Evolutionary conservation across 495 filamentous ascomycete genomes (phyloP).

Genomic region (Barbatosphaeria neglecta): DNA sequence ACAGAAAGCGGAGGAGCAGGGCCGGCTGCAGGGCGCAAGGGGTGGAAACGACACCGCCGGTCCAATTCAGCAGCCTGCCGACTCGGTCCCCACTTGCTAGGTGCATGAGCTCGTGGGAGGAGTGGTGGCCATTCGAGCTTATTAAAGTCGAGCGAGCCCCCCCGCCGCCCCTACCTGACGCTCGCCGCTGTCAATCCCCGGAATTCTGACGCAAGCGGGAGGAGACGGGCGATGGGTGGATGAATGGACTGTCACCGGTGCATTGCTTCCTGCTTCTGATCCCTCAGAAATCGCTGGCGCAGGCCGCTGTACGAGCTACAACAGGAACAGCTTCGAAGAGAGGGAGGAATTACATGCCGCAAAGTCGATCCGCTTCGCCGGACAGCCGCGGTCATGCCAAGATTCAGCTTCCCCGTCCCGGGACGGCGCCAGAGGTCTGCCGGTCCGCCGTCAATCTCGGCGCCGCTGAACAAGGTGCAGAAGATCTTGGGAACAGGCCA

Average conservation of each 20-base stretch:
- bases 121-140: neutral
- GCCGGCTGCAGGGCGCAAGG: neutral
- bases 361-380: neutral
- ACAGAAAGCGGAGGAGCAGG: too few relatives aligned
- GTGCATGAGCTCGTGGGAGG: neutral
- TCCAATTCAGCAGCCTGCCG: neutral
- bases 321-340: neutral
- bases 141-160: neutral
- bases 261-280: too few relatives aligned
- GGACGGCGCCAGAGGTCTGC: conserved; percentile 29
- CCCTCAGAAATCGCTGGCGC: too few relatives aligned
- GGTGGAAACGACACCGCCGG: neutral
- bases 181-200: neutral
- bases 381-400: conserved; percentile 6
- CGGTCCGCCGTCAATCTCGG: conserved; percentile 7
- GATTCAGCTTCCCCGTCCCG: conserved; percentile 41
- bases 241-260: too few relatives aligned
- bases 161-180: neutral
- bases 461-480: conserved; percentile 30
- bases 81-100: neutral
- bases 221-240: too few relatives aligned
- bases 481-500: conserved; percentile 30
- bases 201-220: too few relatives aligned
- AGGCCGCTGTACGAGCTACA: neutral
- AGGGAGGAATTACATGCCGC: neutral